Evolutionary conservation across 2,329 filamentous ascomycete species (phyloP).

Genomic region (Colletotrichum filicis): DNA sequence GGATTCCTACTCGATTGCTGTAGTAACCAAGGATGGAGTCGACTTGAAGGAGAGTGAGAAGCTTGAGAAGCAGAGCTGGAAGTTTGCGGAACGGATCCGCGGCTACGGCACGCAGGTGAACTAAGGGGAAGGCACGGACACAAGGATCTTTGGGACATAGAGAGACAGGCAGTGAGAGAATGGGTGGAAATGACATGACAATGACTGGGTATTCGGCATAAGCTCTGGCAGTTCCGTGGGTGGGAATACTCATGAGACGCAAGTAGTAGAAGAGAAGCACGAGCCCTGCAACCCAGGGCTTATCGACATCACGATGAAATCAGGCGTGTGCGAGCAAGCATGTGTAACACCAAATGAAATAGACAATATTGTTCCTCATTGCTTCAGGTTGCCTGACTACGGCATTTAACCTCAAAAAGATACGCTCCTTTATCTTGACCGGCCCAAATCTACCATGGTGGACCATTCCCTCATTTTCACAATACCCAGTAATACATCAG

Average conservation of each 20-base stretch:
- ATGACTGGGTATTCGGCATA: constrained; percentile 16
- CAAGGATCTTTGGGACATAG: not conserved
- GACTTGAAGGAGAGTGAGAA: constrained; percentile 86
- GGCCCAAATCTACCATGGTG: constrained; percentile 22
- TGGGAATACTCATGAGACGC: constrained; percentile 6
- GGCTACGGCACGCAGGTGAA: constrained; percentile 91
- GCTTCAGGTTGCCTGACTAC: constrained; percentile 26
- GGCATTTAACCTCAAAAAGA: constrained; percentile 29
- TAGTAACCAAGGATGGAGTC: constrained; percentile 90
- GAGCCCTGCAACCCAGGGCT: not conserved
- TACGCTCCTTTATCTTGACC: constrained; percentile 33
- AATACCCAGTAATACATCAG: constrained; percentile 31
- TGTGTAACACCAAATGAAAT: constrained; percentile 29
- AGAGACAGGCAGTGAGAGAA: not conserved
- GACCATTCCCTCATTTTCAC: constrained; percentile 28
- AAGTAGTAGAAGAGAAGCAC: not conserved
- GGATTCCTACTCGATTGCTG: constrained; percentile 90
- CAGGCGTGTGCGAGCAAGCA: not conserved
- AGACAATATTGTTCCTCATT: constrained; percentile 33
- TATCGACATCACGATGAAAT: not conserved
- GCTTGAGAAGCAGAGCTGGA: constrained; percentile 97
- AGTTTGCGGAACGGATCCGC: constrained; percentile 93
- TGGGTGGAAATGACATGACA: constrained; percentile 19
- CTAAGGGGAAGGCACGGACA: constrained; percentile 42
- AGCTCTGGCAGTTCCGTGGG: not conserved